These are phyloP conservation scores for Baudoinia panamericana DNA, from an alignment of 495 filamentous ascomycete genomes.

Conservation along the genomic window DNA sequence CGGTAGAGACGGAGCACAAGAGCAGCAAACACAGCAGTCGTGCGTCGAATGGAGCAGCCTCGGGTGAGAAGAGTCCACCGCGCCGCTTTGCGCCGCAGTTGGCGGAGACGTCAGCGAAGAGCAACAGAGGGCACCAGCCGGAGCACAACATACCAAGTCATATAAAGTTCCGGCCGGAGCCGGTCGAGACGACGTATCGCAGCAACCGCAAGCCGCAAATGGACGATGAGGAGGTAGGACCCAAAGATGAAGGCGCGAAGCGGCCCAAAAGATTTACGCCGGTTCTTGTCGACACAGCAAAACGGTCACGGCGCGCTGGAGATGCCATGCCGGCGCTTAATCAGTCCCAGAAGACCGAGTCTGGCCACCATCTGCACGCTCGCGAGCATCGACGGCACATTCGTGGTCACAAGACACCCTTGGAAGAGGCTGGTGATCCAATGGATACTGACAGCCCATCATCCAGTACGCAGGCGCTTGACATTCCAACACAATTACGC, in stretches of 20 bases:
- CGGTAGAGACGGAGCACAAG: constrained; percentile 52
- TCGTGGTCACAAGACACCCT: constrained; percentile 1
- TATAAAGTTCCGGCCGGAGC: constrained; percentile 45
- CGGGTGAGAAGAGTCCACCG: constrained; percentile 25
- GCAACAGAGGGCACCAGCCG: constrained; percentile 24
- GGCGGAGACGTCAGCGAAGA: constrained; percentile 43
- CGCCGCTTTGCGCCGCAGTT: constrained; percentile 44
- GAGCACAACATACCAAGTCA: constrained; percentile 4
- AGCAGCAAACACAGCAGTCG: too few species aligned
- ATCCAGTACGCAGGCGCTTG: neutral
- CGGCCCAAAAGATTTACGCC: constrained; percentile 40
- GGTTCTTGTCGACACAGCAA: constrained; percentile 46
- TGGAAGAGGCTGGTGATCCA: neutral
- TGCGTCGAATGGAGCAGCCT: neutral
- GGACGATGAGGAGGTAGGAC: constrained; percentile 1
- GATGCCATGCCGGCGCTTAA: constrained; percentile 20
- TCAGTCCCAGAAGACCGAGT: constrained; percentile 32
- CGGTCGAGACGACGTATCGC: constrained; percentile 53
- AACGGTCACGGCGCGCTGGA: constrained; percentile 35
- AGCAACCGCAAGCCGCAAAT: constrained; percentile 31
- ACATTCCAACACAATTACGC: constrained; percentile 7
- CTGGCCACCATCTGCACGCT: constrained; percentile 16
- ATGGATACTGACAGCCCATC: constrained; percentile 1
- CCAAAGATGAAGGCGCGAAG: neutral
- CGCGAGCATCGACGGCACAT: constrained; percentile 15